phyloP scores from a whole-genome alignment of 805 yeast species.

The Saitoella complicata region DNA sequence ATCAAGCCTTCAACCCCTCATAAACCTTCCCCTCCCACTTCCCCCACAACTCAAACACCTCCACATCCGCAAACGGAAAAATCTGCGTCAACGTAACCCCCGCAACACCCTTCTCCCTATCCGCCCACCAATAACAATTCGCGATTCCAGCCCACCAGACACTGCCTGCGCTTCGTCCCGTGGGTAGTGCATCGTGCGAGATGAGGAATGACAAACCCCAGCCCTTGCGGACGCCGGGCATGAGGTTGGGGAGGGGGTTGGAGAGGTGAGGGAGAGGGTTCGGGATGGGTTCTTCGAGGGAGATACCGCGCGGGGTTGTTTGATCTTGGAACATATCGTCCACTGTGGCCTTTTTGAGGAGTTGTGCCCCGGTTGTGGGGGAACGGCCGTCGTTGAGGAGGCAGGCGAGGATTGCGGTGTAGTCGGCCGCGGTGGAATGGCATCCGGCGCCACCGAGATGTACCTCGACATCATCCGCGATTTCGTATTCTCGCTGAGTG shows the following conservation, averaged over 20 bases:
- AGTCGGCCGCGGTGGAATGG: constrained; percentile 27
- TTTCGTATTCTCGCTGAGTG: constrained; percentile 4
- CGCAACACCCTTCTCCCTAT: constrained; percentile 24
- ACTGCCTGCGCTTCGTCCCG: constrained; percentile 25
- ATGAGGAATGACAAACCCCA: constrained; percentile 21
- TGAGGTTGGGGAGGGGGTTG: too few relatives aligned
- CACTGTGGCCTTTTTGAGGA: constrained; percentile 16
- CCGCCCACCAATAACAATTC: constrained; percentile 29
- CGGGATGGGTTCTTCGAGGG: too few relatives aligned
- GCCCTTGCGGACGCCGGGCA: constrained; percentile 10
- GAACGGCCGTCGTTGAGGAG: constrained; percentile 29
- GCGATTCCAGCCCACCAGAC: constrained; percentile 29
- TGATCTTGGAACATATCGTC: constrained; percentile 1
- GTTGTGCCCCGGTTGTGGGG: constrained; percentile 20
- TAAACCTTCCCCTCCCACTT: too few relatives aligned
- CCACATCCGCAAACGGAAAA: constrained; percentile 21
- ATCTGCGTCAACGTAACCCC: constrained; percentile 27
- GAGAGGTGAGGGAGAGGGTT: too few relatives aligned
- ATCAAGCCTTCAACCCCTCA: too few relatives aligned
- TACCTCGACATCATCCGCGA: constrained; percentile 14
- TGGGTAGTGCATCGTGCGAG: constrained; percentile 15
- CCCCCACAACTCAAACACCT: constrained; percentile 5
- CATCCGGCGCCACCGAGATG: constrained; percentile 32
- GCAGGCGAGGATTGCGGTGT: constrained; percentile 22
- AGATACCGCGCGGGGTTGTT: not conserved